Evolutionary conservation across 305 asterid genomes (phyloP).

Genomic region (Solanum hybrid): DNA sequence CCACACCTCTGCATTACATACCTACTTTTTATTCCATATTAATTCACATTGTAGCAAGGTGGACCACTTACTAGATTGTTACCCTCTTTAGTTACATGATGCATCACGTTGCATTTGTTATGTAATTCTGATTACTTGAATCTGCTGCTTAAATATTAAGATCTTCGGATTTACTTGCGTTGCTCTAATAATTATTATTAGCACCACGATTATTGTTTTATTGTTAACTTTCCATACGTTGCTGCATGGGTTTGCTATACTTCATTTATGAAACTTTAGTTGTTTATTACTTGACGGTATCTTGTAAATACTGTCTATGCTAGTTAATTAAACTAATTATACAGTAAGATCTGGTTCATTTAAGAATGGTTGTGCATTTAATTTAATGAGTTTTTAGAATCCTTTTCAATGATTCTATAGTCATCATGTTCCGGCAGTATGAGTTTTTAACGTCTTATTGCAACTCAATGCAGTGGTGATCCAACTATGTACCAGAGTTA

Average conservation of each 20-base stretch:
- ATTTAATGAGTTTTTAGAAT: not conserved
- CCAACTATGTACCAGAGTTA: conserved; percentile 87
- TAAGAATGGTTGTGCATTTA: not conserved
- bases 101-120: not conserved
- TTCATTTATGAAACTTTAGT: not conserved
- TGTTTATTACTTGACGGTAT: conserved; percentile 26
- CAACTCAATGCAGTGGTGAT: conserved; percentile 51
- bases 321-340: not conserved
- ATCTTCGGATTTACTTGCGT: not conserved
- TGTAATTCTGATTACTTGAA: not conserved
- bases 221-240: not conserved
- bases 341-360: not conserved
- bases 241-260: not conserved
- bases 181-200: not conserved
- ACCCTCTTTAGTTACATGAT: not conserved
- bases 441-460: not conserved
- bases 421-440: not conserved
- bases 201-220: not conserved
- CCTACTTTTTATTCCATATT: conserved; percentile 44
- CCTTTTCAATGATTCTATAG: not conserved
- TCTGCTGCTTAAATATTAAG: not conserved
- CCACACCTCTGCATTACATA: conserved; percentile 35
- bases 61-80: conserved; percentile 28
- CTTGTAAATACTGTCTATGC: conserved; percentile 4
- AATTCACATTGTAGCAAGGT: conserved; percentile 26